A percentile compares a stretch with the other conserved stretches of the same genome.
Evolutionary conservation across 2,329 filamentous ascomycete genomes (phyloP).

Genomic region (Diaporthe sp.): DNA sequence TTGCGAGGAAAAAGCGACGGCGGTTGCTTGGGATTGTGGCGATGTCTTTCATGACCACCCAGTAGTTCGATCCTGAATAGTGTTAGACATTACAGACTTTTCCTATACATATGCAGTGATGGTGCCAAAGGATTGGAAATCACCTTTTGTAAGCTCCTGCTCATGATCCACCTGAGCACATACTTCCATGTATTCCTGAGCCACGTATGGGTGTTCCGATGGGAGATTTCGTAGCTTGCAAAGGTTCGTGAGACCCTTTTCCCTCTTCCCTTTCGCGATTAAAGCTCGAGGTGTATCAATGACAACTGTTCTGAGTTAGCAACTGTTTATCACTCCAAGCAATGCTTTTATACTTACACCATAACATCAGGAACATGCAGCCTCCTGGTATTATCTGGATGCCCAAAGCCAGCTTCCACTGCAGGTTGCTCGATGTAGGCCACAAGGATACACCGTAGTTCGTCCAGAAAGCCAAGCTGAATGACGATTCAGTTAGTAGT

Average conservation of each 20-base stretch:
- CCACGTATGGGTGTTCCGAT: slow-evolving; percentile 53
- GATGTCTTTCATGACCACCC: slow-evolving; percentile 44
- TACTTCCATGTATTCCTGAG: slow-evolving; percentile 53
- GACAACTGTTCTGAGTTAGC: slow-evolving; percentile 43
- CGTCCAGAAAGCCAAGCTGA: slow-evolving; percentile 41
- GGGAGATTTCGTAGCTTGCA: slow-evolving; percentile 54
- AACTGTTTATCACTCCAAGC: background rate
- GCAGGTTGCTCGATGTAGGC: slow-evolving; percentile 42
- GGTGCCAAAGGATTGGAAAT: background rate
- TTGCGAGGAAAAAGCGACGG: slow-evolving; percentile 45
- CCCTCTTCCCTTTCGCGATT: slow-evolving; percentile 51
- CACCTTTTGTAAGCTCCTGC: slow-evolving; percentile 39
- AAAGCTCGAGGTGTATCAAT: slow-evolving; percentile 51
- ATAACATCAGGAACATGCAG: slow-evolving; percentile 50
- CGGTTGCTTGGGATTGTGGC: slow-evolving; percentile 43
- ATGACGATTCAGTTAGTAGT: background rate
- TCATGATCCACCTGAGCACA: slow-evolving; percentile 50
- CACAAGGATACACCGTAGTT: slow-evolving; percentile 45
- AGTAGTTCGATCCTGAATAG: slow-evolving; percentile 17
- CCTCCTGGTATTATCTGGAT: slow-evolving; percentile 54
- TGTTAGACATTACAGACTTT: background rate
- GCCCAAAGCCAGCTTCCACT: slow-evolving; percentile 52
- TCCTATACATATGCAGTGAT: too few relatives aligned
- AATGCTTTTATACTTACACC: background rate
- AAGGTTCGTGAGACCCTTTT: slow-evolving; percentile 51